Conservation (phyloP, 2,329 filamentous ascomycete genomes). For the Alternaria sp. region DNA sequence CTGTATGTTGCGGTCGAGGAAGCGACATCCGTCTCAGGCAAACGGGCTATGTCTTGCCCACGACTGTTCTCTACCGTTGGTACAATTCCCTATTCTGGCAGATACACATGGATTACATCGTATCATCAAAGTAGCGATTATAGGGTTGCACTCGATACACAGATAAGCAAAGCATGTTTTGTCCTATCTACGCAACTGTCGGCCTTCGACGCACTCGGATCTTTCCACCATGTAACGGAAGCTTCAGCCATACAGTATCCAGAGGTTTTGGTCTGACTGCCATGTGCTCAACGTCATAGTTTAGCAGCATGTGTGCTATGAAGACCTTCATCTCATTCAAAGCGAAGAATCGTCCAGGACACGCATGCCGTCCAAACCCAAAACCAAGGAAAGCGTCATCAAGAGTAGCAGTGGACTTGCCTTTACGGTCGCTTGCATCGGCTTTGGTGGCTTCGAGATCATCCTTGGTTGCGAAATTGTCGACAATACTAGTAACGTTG, state of each 20-base stretch:
- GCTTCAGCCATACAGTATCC: conserved; percentile 23
- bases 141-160: neutral
- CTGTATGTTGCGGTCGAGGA: conserved; percentile 16
- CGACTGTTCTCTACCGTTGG: neutral
- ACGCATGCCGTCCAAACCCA: conserved; percentile 24
- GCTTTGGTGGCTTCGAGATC: conserved; percentile 18
- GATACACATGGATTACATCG: neutral
- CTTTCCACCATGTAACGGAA: conserved; percentile 18
- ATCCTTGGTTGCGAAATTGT: conserved; percentile 22
- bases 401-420: conserved; percentile 25
- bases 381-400: conserved; percentile 27
- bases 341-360: conserved; percentile 26
- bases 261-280: conserved; percentile 19
- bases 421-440: conserved; percentile 9
- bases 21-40: conserved; percentile 1
- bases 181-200: neutral
- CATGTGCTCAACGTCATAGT: conserved; percentile 25
- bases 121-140: neutral
- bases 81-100: neutral
- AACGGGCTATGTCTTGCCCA: neutral
- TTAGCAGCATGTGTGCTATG: conserved; percentile 26
- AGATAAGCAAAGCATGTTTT: neutral
- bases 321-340: conserved; percentile 30
- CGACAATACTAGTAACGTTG: conserved; percentile 20
- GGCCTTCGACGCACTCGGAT: conserved; percentile 10